Conservation (phyloP, 2,329 filamentous ascomycete genomes). For the Ilyonectria robusta region DNA sequence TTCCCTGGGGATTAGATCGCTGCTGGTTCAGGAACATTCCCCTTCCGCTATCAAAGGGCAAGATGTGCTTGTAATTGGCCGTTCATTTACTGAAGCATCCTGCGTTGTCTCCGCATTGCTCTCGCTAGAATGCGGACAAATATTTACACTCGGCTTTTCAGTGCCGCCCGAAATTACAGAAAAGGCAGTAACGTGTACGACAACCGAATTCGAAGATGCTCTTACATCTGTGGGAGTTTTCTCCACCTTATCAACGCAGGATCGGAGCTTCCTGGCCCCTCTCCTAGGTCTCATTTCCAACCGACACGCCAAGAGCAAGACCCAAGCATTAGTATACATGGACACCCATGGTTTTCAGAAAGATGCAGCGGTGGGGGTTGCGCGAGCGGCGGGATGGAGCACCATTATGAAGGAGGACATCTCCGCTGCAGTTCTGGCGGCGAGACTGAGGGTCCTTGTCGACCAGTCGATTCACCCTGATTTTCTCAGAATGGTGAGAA, state of each 20-base stretch:
- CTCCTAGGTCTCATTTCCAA: slow-evolving; percentile 18
- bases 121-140: slow-evolving; percentile 19
- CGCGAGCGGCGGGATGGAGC: slow-evolving; percentile 22
- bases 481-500: slow-evolving; percentile 29
- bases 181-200: not conserved
- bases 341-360: slow-evolving; percentile 18
- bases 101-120: slow-evolving; percentile 14
- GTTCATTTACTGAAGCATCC: slow-evolving; percentile 23
- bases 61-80: slow-evolving; percentile 21
- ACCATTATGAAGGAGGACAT: slow-evolving; percentile 28
- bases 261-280: slow-evolving; percentile 21
- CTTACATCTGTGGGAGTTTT: slow-evolving; percentile 21
- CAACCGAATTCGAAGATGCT: slow-evolving; percentile 7
- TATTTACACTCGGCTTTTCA: slow-evolving; percentile 27
- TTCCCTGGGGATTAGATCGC: slow-evolving; percentile 10
- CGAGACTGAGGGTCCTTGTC: slow-evolving; percentile 23
- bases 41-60: slow-evolving; percentile 19
- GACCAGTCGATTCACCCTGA: slow-evolving; percentile 31
- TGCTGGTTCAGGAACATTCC: slow-evolving; percentile 27
- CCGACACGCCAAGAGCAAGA: slow-evolving; percentile 5
- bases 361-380: slow-evolving; percentile 8
- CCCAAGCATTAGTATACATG: slow-evolving; percentile 15
- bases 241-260: slow-evolving; percentile 17
- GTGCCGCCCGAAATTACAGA: not conserved
- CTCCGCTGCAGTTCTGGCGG: slow-evolving; percentile 21